These are phyloP conservation scores for Pseudogymnoascus sp. DNA, from an alignment of 2,329 filamentous ascomycete species.

Conservation along the genomic window DNA sequence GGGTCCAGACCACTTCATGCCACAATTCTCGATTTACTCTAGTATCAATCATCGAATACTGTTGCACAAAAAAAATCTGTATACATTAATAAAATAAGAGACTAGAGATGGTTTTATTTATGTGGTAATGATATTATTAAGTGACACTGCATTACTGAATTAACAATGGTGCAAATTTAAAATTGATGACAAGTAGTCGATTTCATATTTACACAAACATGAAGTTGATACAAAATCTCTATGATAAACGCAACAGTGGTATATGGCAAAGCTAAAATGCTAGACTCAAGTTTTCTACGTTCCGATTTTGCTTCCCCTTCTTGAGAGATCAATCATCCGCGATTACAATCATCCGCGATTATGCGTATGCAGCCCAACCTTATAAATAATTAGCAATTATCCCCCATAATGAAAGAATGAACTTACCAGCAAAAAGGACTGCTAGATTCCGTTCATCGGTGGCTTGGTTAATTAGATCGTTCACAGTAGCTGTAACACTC, in stretches of 20 bases:
- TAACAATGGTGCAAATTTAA: neutral
- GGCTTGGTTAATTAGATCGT: slow-evolving; percentile 93
- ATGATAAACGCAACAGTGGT: neutral
- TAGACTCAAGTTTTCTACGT: neutral
- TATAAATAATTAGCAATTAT: slow-evolving; percentile 15
- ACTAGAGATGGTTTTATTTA: neutral
- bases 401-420: slow-evolving; percentile 1
- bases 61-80: neutral
- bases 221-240: neutral
- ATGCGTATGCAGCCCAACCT: slow-evolving; percentile 49
- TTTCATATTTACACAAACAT: neutral
- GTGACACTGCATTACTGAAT: neutral
- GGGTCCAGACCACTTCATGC: neutral
- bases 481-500: slow-evolving; percentile 91
- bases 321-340: neutral
- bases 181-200: neutral
- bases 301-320: neutral
- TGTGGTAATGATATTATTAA: neutral
- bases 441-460: slow-evolving; percentile 90
- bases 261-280: slow-evolving; percentile 10
- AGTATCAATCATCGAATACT: neutral
- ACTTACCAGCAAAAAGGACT: slow-evolving; percentile 65
- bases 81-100: neutral
- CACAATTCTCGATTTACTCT: neutral
- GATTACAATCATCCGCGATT: slow-evolving; percentile 17